These are phyloP conservation scores for Mycena albidolilacea DNA, from an alignment of 768 basidiomycete genomes.

Conservation along the genomic window DNA sequence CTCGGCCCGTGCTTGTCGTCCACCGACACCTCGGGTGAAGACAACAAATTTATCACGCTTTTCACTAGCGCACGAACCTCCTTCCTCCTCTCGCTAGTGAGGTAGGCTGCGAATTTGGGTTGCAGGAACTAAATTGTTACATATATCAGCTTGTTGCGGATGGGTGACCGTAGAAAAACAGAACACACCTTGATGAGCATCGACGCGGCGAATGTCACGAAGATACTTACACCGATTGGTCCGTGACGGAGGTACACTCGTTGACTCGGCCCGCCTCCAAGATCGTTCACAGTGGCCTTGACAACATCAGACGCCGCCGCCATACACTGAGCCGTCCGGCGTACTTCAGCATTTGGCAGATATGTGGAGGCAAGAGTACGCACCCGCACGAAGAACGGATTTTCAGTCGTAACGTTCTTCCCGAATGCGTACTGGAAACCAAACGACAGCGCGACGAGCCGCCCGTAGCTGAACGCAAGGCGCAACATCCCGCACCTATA, in stretches of 20 bases:
- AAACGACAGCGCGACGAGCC: constrained; percentile 79
- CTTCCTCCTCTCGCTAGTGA: constrained; percentile 69
- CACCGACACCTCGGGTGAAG: constrained; percentile 80
- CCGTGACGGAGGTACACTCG: constrained; percentile 77
- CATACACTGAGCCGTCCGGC: constrained; percentile 64
- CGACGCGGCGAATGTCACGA: constrained; percentile 84
- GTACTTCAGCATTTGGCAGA: constrained; percentile 4
- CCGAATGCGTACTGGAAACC: constrained; percentile 85
- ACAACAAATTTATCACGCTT: constrained; percentile 75
- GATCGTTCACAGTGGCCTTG: constrained; percentile 68
- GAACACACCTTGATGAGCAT: constrained; percentile 82
- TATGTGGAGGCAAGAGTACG: constrained; percentile 43
- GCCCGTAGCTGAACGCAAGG: constrained; percentile 76
- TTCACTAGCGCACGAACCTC: constrained; percentile 77
- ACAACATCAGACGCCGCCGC: constrained; percentile 80
- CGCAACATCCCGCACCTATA: constrained; percentile 75
- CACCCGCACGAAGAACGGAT: constrained; percentile 76
- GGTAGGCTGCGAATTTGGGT: constrained; percentile 77
- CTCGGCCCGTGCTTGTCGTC: constrained; percentile 88
- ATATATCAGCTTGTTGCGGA: constrained; percentile 10
- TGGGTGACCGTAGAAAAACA: too few relatives aligned
- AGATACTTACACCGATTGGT: constrained; percentile 85
- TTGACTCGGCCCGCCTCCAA: constrained; percentile 67
- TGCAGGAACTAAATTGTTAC: constrained; percentile 73
- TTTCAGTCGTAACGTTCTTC: constrained; percentile 72